Conservation (phyloP, 78 protist genomes). For the Planoprotostelium fungivorum region DNA sequence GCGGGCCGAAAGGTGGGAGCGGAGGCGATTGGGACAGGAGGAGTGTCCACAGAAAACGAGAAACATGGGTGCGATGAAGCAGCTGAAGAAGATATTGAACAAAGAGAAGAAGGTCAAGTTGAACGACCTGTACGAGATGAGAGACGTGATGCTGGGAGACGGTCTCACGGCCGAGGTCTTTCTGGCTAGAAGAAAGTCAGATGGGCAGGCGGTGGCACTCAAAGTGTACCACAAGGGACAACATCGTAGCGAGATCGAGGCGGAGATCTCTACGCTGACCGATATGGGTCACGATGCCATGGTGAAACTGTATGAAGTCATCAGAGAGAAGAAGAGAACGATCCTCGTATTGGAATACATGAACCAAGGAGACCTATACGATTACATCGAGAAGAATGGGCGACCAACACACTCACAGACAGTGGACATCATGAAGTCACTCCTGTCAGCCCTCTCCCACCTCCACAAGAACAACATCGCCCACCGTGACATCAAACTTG, state of each 20-base stretch:
- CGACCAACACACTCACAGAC: neutral
- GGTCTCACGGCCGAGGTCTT: neutral
- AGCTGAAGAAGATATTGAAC: too few species aligned
- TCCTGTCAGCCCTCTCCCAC: neutral
- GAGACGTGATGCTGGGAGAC: neutral
- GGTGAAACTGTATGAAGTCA: neutral
- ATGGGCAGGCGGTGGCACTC: neutral
- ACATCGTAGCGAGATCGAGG: neutral
- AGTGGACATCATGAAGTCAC: neutral
- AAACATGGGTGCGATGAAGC: too few species aligned
- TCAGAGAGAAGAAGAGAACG: neutral
- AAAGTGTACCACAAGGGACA: neutral
- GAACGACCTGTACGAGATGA: too few species aligned
- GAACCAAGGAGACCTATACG: neutral
- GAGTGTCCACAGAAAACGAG: too few species aligned
- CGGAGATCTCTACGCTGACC: neutral
- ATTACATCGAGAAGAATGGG: neutral
- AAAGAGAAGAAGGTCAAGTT: too few species aligned
- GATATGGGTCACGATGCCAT: neutral
- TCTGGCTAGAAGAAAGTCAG: neutral
- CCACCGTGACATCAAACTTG: constrained; percentile 80
- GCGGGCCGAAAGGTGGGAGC: too few species aligned
- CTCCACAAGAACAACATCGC: constrained; percentile 70
- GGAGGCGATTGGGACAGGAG: too few species aligned
- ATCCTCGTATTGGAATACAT: neutral